Percentiles rank a stretch among this genome's conserved stretches.
phyloP scores from a whole-genome alignment of 202 grass and related monocot species.

The Carex arenaria region DNA sequence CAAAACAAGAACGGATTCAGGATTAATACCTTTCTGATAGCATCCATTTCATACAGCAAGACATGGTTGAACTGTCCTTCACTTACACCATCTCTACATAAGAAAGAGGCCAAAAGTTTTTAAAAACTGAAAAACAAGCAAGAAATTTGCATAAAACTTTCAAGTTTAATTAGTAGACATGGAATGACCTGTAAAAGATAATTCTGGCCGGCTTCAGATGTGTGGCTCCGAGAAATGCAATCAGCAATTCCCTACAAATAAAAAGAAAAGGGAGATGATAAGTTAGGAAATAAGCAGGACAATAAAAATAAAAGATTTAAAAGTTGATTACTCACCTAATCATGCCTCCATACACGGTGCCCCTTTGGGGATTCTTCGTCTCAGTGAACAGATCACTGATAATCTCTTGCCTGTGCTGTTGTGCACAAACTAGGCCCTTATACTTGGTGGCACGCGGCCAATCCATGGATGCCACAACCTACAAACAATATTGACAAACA shows the following conservation, averaged over 20 bases:
- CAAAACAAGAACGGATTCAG: neutral
- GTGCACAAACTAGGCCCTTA: constrained; percentile 64
- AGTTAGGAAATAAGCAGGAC: neutral
- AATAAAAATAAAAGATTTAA: constrained; percentile 10
- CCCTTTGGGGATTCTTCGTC: constrained; percentile 34
- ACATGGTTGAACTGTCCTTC: constrained; percentile 77
- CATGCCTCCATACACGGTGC: constrained; percentile 42
- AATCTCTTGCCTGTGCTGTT: constrained; percentile 64
- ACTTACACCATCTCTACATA: constrained; percentile 66
- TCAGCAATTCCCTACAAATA: constrained; percentile 44
- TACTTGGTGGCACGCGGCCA: constrained; percentile 63
- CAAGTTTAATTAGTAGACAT: neutral
- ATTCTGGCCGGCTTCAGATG: constrained; percentile 31
- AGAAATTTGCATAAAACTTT: neutral
- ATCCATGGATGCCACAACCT: constrained; percentile 93
- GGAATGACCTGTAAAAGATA: constrained; percentile 56
- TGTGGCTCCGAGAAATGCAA: constrained; percentile 29
- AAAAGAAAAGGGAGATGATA: constrained; percentile 6
- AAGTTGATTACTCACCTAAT: constrained; percentile 41
- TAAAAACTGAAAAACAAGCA: neutral
- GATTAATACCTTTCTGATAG: constrained; percentile 53
- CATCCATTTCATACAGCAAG: constrained; percentile 57
- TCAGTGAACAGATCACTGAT: constrained; percentile 61
- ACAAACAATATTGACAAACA: constrained; percentile 10
- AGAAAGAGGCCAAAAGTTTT: neutral